Conservation (phyloP, 768 basidiomycete species). For the Cystobasidium onofrii region DNA sequence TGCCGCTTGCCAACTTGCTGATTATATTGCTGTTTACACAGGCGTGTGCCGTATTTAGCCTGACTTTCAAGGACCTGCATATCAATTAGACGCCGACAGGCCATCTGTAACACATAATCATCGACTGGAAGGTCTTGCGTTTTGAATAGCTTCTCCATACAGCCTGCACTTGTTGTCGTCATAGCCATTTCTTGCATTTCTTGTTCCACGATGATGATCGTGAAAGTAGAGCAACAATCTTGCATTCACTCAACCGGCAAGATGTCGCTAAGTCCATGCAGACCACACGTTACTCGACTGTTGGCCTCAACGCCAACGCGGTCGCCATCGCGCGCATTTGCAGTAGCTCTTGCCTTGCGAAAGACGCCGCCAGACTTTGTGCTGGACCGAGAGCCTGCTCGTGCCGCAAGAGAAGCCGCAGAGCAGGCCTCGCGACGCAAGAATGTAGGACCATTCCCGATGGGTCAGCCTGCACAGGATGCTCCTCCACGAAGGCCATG, state of each 20-base stretch:
- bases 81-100: slow-evolving; percentile 4
- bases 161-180: too few relatives aligned
- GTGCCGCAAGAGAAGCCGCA: slow-evolving; percentile 2
- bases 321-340: background rate
- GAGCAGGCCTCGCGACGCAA: slow-evolving; percentile 10
- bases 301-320: background rate
- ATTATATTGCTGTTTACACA: background rate
- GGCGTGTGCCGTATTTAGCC: background rate
- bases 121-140: too few relatives aligned
- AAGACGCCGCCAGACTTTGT: slow-evolving; percentile 8
- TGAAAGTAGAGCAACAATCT: background rate
- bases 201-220: background rate
- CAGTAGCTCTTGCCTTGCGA: background rate
- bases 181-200: too few relatives aligned
- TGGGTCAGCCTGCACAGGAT: slow-evolving; percentile 1
- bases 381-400: slow-evolving; percentile 8
- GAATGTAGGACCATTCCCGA: slow-evolving; percentile 23
- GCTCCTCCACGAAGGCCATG: background rate
- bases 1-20: background rate
- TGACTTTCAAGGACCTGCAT: slow-evolving; percentile 16
- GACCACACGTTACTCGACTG: background rate
- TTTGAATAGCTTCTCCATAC: too few relatives aligned
- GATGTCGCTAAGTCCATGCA: background rate
- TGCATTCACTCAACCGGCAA: background rate
- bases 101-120: background rate